A percentile compares a stretch with the other conserved stretches of the same genome.
Conservation (phyloP, 2,329 filamentous ascomycete species). For the Cladophialophora bantiana region DNA sequence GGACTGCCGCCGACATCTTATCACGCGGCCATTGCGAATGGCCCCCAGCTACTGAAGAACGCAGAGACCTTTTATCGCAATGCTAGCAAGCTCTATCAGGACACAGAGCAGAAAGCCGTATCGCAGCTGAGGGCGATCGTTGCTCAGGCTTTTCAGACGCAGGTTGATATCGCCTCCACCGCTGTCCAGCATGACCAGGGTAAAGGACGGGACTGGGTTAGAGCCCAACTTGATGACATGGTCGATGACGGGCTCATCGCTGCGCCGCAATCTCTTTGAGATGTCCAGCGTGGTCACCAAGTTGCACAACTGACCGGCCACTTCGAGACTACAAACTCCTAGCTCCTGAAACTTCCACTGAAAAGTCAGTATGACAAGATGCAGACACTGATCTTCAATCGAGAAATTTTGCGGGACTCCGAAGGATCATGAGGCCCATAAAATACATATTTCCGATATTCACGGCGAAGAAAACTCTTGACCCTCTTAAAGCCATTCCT, state of each 20-base stretch:
- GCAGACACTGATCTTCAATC: neutral
- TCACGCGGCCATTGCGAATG: constrained; percentile 53
- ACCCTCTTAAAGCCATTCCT: neutral
- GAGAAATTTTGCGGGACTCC: neutral
- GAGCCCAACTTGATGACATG: constrained; percentile 38
- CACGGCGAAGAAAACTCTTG: neutral
- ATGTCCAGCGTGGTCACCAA: neutral
- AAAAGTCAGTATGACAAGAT: neutral
- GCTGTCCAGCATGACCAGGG: constrained; percentile 1
- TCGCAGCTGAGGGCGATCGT: constrained; percentile 28
- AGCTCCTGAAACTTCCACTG: neutral
- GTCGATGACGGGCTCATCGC: constrained; percentile 37
- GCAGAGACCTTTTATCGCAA: constrained; percentile 66
- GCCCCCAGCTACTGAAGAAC: constrained; percentile 59
- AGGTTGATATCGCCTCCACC: constrained; percentile 9
- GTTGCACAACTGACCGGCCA: no score
- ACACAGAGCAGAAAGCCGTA: constrained; percentile 34
- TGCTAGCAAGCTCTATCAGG: constrained; percentile 48
- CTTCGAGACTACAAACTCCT: neutral
- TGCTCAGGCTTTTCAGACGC: constrained; percentile 22
- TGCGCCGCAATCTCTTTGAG: neutral
- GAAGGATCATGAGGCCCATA: neutral
- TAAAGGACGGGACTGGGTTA: constrained; percentile 32
- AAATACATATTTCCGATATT: neutral
- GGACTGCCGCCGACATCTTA: constrained; percentile 55